These are phyloP conservation scores for Aspergillus steynii DNA, from an alignment of 495 filamentous ascomycete genomes.

Conservation along the genomic window DNA sequence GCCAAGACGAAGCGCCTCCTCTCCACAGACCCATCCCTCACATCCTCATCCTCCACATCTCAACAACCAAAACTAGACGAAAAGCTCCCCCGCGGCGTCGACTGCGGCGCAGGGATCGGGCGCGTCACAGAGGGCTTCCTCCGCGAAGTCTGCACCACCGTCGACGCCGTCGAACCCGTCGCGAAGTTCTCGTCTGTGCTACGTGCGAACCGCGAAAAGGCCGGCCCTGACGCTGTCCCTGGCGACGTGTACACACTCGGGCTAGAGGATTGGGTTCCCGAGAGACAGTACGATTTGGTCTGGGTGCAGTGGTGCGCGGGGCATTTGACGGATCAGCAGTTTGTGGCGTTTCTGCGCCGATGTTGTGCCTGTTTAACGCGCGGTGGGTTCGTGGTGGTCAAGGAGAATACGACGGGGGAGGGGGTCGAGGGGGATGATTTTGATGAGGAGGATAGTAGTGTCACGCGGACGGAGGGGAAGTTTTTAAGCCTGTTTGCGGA, in stretches of 20 bases:
- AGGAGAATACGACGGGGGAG: conserved; percentile 83
- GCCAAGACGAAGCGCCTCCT: conserved; percentile 63
- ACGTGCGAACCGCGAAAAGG: conserved; percentile 24
- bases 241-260: conserved; percentile 52
- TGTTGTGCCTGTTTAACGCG: conserved; percentile 56
- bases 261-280: conserved; percentile 71
- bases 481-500: conserved; percentile 68
- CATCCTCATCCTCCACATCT: not conserved
- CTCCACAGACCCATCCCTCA: conserved; percentile 5
- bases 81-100: conserved; percentile 46
- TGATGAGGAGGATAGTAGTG: conserved; percentile 74
- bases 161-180: conserved; percentile 64
- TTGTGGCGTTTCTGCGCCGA: conserved; percentile 65
- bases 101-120: conserved; percentile 66
- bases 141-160: conserved; percentile 46
- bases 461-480: conserved; percentile 73
- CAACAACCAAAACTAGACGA: conserved; percentile 4
- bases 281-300: conserved; percentile 56
- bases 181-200: conserved; percentile 49
- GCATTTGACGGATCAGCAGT: conserved; percentile 77
- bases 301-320: conserved; percentile 93
- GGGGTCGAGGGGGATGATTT: conserved; percentile 63
- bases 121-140: conserved; percentile 60
- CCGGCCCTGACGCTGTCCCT: conserved; percentile 60
- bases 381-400: conserved; percentile 67